These are phyloP conservation scores for Monosporozyma servazzii DNA, from an alignment of 805 yeast species.

Conservation along the genomic window DNA sequence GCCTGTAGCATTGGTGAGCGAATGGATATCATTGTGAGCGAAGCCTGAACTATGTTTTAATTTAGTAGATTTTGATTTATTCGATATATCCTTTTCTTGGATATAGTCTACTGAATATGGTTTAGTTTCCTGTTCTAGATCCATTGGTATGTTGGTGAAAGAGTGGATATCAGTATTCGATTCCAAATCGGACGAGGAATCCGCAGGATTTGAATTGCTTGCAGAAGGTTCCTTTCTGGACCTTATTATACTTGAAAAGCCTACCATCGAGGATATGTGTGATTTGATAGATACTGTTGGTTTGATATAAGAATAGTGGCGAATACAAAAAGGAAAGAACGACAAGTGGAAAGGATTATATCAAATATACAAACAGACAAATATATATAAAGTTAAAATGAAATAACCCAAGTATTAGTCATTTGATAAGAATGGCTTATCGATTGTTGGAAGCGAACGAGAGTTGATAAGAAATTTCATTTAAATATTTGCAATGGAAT, in stretches of 20 bases:
- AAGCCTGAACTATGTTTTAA: background rate
- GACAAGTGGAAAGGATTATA: too few relatives aligned
- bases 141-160: background rate
- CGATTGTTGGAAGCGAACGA: too few relatives aligned
- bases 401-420: too few relatives aligned
- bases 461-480: too few relatives aligned
- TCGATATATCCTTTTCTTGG: slow-evolving; percentile 1
- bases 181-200: background rate
- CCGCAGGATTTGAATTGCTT: background rate
- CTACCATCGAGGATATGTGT: slow-evolving; percentile 5
- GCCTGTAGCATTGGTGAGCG: slow-evolving; percentile 5
- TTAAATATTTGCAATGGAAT: too few relatives aligned
- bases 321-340: too few relatives aligned
- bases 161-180: slow-evolving; percentile 3
- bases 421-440: too few relatives aligned
- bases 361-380: too few relatives aligned
- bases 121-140: slow-evolving; percentile 4
- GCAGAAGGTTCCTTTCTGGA: slow-evolving; percentile 2
- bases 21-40: slow-evolving; percentile 4
- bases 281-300: background rate
- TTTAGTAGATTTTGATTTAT: background rate
- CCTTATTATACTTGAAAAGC: slow-evolving; percentile 7
- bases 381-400: too few relatives aligned
- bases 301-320: background rate
- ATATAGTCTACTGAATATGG: background rate